These are phyloP conservation scores for Saccharomyces hybrid DNA, from an alignment of 1,139 yeast species.

Conservation along the genomic window DNA sequence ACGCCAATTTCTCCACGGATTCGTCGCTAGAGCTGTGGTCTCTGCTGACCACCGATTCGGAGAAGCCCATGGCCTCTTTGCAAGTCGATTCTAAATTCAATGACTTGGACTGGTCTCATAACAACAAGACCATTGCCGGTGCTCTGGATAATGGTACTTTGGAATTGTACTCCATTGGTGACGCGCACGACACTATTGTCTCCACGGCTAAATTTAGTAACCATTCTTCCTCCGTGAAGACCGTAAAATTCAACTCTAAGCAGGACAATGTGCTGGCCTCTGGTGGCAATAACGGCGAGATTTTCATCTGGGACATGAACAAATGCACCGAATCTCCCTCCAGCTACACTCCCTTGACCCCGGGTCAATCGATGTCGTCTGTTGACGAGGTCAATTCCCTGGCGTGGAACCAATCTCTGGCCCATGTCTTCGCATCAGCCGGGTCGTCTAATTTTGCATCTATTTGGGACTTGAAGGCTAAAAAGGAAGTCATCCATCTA, in stretches of 20 bases:
- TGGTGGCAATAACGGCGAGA: constrained; percentile 83
- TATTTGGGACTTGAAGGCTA: constrained; percentile 87
- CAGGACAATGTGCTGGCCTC: constrained; percentile 71
- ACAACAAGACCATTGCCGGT: constrained; percentile 69
- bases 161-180: constrained; percentile 55
- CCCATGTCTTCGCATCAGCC: constrained; percentile 87
- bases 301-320: constrained; percentile 81
- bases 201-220: constrained; percentile 45
- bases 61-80: constrained; percentile 49
- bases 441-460: constrained; percentile 78
- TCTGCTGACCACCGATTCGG: constrained; percentile 40
- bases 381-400: constrained; percentile 75
- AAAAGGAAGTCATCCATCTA: constrained; percentile 81
- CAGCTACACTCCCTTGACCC: constrained; percentile 50
- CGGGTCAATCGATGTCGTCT: constrained; percentile 77
- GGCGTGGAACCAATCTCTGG: constrained; percentile 82
- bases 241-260: constrained; percentile 70
- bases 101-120: constrained; percentile 77
- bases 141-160: constrained; percentile 80
- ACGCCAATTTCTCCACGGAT: constrained; percentile 72
- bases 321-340: constrained; percentile 32
- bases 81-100: constrained; percentile 53
- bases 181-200: constrained; percentile 45
- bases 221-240: constrained; percentile 66
- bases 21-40: constrained; percentile 78